A percentile compares a stretch with the other conserved stretches of the same genome.
These are phyloP conservation scores for Penicillium sp. DNA, from an alignment of 2,329 filamentous ascomycete genomes.

Conservation along the genomic window DNA sequence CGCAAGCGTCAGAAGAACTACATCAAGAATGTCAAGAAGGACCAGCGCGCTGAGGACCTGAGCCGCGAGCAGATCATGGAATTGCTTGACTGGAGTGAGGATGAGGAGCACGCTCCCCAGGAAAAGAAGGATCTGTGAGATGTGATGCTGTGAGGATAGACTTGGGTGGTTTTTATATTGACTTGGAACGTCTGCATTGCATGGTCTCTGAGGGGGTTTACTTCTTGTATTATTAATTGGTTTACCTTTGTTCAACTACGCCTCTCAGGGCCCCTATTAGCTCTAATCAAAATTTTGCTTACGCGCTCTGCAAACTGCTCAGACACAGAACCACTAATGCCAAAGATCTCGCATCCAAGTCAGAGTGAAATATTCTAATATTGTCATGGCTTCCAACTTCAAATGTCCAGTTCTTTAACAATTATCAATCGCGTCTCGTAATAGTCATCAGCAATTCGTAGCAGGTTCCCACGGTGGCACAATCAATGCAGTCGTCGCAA, in stretches of 20 bases:
- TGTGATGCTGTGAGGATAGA: background rate
- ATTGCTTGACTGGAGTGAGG: conserved; percentile 60
- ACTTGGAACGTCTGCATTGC: conserved; percentile 4
- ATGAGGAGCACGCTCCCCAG: conserved; percentile 32
- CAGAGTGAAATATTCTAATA: too few relatives aligned
- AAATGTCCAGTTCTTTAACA: too few relatives aligned
- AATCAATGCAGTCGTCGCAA: conserved; percentile 52
- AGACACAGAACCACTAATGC: too few relatives aligned
- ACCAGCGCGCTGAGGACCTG: conserved; percentile 64
- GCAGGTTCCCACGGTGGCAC: background rate
- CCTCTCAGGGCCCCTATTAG: background rate
- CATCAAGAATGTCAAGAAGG: conserved; percentile 65
- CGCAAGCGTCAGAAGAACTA: conserved; percentile 68
- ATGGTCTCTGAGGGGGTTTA: conserved; percentile 3
- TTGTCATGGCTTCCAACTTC: too few relatives aligned
- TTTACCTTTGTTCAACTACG: conserved; percentile 2
- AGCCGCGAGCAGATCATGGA: conserved; percentile 76
- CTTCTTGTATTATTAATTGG: conserved; percentile 5
- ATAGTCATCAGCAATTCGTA: conserved; percentile 9
- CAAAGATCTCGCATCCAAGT: too few relatives aligned
- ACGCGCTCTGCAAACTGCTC: too few relatives aligned
- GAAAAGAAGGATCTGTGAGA: conserved; percentile 21
- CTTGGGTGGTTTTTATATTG: background rate
- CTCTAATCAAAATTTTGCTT: background rate
- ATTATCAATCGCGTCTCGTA: background rate